Base-by-base conservation (phyloP, 441 rosid species). In the Gossypium schwendimanii region DNA sequence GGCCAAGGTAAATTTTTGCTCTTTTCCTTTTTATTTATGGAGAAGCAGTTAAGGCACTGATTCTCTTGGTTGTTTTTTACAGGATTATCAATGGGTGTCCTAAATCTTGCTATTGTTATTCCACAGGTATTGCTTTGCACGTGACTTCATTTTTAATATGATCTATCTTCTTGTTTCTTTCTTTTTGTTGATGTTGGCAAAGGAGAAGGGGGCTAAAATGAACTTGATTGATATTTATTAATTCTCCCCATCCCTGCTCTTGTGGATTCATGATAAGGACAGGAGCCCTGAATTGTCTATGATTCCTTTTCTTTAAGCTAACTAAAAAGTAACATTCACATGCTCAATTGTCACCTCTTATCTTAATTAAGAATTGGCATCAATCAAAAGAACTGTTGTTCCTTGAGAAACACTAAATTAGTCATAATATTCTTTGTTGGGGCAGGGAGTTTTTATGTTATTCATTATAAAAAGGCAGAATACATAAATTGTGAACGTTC, bases 61-160 rank as follows among this genome's bases (percentile, higher is more conserved):
- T 77, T 78, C 66, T 73, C 54, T 20, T 60, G 74, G 44, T 75
- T 55, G 41, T 31, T 76, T 41, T 79, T 69, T 75, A 75, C 89
- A 95, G 99, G 99, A 69, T 86, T 95, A 79, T 95, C 97, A 47
- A 86, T 93, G 94, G 99, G 99, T 63, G 97, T 95, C 65, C 80
- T 93, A 70, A 95, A 95, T 85, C 84, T 92, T 84, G 99, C 98
- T 59, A 84, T 92, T 63, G 98, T 95, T 78, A 84, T 92, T 67
- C 99, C 99, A 62, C 99, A 95, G 96, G 98, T 95, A 75, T 71
- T 61, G 63, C 57, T 61, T 72, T 50, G 18, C 77, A 59, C 73
- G 26, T 54, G 4, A 45, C 23, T 74, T 72, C 69, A 21, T 67
- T 71, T 69, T 41, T 65, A 7, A 59, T 58, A 23, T 6, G 3